phyloP scores from a whole-genome alignment of 805 yeast species.

The Pichia paraexigua region DNA sequence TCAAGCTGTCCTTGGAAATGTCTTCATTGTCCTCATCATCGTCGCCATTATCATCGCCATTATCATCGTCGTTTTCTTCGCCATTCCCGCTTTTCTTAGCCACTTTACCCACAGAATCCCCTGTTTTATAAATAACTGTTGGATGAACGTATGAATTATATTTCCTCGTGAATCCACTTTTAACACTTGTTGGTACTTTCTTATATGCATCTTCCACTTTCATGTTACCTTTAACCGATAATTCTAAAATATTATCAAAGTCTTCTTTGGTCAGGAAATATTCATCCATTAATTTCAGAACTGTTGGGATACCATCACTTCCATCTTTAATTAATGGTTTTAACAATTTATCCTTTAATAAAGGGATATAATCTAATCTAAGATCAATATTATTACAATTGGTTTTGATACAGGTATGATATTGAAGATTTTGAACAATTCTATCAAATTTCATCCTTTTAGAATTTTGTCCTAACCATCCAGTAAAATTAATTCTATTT shows the following conservation, averaged over 20 bases:
- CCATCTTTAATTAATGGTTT: constrained; percentile 51
- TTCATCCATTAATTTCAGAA: constrained; percentile 69
- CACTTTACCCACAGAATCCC: constrained; percentile 44
- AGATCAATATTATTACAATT: constrained; percentile 69
- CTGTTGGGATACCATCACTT: constrained; percentile 54
- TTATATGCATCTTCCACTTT: constrained; percentile 40
- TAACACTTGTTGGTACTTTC: constrained; percentile 66
- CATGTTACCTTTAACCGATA: constrained; percentile 56
- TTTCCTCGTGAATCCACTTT: constrained; percentile 77
- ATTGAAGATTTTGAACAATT: constrained; percentile 76
- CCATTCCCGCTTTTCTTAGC: constrained; percentile 57
- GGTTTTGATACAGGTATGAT: constrained; percentile 75
- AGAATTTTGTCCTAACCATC: constrained; percentile 88
- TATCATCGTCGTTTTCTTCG: constrained; percentile 38
- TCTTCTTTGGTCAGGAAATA: constrained; percentile 86
- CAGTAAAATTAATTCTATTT: constrained; percentile 69
- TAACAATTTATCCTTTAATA: constrained; percentile 47
- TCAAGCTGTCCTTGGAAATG: constrained; percentile 52
- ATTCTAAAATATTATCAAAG: constrained; percentile 82
- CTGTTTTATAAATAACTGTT: constrained; percentile 70
- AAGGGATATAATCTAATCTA: constrained; percentile 68
- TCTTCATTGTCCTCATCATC: constrained; percentile 32
- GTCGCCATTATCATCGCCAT: constrained; percentile 33
- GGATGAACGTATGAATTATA: constrained; percentile 79
- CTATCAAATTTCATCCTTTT: constrained; percentile 72